These are phyloP conservation scores for Diaporthe amygdali DNA, from an alignment of 2,329 filamentous ascomycete genomes.

Conservation along the genomic window DNA sequence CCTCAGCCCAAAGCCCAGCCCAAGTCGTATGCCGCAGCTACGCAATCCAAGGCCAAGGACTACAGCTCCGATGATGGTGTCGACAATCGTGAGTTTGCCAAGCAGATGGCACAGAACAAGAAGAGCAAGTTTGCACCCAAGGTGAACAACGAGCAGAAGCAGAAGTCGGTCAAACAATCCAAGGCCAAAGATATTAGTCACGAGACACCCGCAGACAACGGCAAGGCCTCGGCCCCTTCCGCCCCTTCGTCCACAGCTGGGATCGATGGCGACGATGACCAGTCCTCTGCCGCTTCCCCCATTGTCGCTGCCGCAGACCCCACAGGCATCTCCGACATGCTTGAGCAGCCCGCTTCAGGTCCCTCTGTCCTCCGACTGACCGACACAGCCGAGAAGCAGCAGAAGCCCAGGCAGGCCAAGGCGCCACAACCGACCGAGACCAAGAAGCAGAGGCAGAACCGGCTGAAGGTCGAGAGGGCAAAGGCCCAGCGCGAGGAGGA, in stretches of 20 bases:
- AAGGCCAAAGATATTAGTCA: constrained; percentile 59
- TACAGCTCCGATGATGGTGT: constrained; percentile 63
- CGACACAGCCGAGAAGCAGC: constrained; percentile 56
- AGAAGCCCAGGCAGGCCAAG: constrained; percentile 67
- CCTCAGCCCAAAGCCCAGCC: constrained; percentile 43
- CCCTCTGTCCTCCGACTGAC: constrained; percentile 82
- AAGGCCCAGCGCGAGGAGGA: constrained; percentile 77
- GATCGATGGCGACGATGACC: constrained; percentile 81
- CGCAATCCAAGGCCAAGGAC: constrained; percentile 37
- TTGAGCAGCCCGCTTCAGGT: constrained; percentile 72
- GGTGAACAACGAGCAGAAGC: constrained; percentile 65
- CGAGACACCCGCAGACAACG: constrained; percentile 41
- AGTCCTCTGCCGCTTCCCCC: constrained; percentile 73
- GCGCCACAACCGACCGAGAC: constrained; percentile 73
- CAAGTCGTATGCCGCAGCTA: constrained; percentile 33
- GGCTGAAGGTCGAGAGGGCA: constrained; percentile 82
- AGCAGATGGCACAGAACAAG: constrained; percentile 73
- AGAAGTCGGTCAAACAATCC: constrained; percentile 74
- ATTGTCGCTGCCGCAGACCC: constrained; percentile 60
- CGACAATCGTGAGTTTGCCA: constrained; percentile 78
- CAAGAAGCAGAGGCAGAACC: constrained; percentile 96
- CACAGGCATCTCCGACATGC: constrained; percentile 87
- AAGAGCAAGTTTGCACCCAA: constrained; percentile 63
- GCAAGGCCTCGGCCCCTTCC: constrained; percentile 63
- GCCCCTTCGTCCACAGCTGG: constrained; percentile 73